These are phyloP conservation scores for Scleromitrula shiraiana DNA, from an alignment of 2,329 filamentous ascomycete genomes.

Conservation along the genomic window DNA sequence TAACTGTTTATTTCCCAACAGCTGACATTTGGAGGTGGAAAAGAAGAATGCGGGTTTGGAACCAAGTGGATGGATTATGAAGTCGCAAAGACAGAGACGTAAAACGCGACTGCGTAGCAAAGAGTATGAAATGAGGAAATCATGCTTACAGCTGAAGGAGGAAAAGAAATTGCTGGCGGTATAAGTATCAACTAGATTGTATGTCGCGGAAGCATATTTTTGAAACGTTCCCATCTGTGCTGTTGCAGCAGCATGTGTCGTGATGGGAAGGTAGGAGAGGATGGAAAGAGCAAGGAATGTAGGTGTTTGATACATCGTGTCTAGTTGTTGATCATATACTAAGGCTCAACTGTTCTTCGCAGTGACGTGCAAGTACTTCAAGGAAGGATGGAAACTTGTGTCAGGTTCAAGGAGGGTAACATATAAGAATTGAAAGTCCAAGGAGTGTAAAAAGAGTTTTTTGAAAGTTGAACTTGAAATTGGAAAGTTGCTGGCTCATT, in stretches of 20 bases:
- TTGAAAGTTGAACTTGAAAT: not conserved
- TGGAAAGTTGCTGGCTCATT: not conserved
- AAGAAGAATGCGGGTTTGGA: too few species aligned
- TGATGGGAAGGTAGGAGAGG: not conserved
- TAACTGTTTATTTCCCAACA: too few species aligned
- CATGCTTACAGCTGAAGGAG: slow-evolving; percentile 46
- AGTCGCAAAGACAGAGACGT: too few species aligned
- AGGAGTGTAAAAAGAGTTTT: not conserved
- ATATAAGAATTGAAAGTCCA: not conserved
- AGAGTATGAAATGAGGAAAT: too few species aligned
- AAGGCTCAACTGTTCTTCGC: too few species aligned
- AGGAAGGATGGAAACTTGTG: not conserved
- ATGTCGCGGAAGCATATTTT: slow-evolving; percentile 24
- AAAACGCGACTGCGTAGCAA: too few species aligned
- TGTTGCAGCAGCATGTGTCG: not conserved
- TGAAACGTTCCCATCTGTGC: slow-evolving; percentile 1
- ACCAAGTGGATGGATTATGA: too few species aligned
- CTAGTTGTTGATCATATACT: not conserved
- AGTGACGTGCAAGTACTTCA: not conserved
- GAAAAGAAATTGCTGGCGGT: slow-evolving; percentile 37
- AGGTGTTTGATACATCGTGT: not conserved
- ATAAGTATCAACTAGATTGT: slow-evolving; percentile 38
- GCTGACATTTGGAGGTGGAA: too few species aligned
- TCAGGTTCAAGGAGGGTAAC: slow-evolving; percentile 3
- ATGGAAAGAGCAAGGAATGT: not conserved